Base-by-base conservation (phyloP, 2,329 filamentous ascomycete species). In the Dothistroma pini region DNA sequence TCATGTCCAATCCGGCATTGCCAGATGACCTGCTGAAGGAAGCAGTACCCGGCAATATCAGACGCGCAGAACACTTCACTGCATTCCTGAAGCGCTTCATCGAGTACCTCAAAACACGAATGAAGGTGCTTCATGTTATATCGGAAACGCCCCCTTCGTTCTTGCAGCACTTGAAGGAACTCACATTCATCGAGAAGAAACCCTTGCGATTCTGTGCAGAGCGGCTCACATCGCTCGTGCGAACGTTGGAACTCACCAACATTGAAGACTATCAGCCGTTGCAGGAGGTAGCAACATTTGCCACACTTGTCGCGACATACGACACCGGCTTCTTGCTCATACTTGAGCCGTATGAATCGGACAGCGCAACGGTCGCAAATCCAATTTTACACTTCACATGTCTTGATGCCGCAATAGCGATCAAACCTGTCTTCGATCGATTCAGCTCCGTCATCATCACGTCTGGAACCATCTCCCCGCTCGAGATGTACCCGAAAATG, bases 401-500 rank as follows among this genome's bases (percentile, higher is more conserved):
- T 71, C 83, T 99, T 22, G 95, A 99, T 75, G 95, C 95, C 4
- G 95, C 96, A 0, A 99, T 99, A 67, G 95, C 96, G 48, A 99
- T 99, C 72, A 96, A 95, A 65, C 95, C 95, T 0, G 93, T 99
- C 5, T 97, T 99, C 72, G 93, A 99, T 62, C 88, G 95, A 56
- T 99, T 99, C 75, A 93, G 91, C 75, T 97, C 95, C 1, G 95
- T 99, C 66, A 96, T 99, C 72, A 97, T 99, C 74, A 99, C 95
- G 0, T 97, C 95, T 0, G 95, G 95, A 65, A 99, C 95, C 1
- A 91, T 99, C 63, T 97, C 95, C 1, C 95, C 95, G 0, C 79
- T 99, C 3, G 96, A 99, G 74, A 99, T 99, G 89, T 99, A 99
- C 71, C 96, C 95, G 0, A 97, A 96, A 72, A 99, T 99, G 93